A percentile compares a stretch with the other conserved stretches of the same genome.
Conservation (phyloP, 2,329 filamentous ascomycete species). For the Aspergillus phoenicis region DNA sequence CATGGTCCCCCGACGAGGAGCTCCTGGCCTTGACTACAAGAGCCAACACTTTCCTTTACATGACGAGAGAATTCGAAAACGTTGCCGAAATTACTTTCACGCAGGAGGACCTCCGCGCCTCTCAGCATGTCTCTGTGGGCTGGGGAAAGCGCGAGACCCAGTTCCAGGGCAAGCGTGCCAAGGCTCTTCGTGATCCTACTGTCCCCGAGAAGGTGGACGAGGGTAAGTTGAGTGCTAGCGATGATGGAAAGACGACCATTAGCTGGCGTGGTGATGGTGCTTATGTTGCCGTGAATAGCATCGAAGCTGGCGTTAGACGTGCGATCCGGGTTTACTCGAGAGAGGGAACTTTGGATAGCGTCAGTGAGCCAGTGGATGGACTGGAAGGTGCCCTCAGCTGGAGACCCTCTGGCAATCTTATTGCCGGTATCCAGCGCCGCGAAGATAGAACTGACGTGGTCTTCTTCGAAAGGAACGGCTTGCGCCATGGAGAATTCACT, state of each 20-base stretch:
- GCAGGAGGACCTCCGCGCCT: slow-evolving; percentile 77
- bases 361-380: slow-evolving; percentile 90
- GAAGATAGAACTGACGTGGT: slow-evolving; percentile 73
- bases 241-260: slow-evolving; percentile 71
- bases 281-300: slow-evolving; percentile 81
- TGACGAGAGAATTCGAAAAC: slow-evolving; percentile 88
- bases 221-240: slow-evolving; percentile 72
- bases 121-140: slow-evolving; percentile 91
- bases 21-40: slow-evolving; percentile 81
- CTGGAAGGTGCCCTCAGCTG: slow-evolving; percentile 87
- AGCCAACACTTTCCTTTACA: slow-evolving; percentile 78
- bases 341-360: slow-evolving; percentile 87
- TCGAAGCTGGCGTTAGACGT: slow-evolving; percentile 70
- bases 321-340: slow-evolving; percentile 88
- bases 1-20: slow-evolving; percentile 95
- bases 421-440: slow-evolving; percentile 81
- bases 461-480: slow-evolving; percentile 96
- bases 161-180: slow-evolving; percentile 88
- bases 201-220: slow-evolving; percentile 90
- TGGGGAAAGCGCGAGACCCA: slow-evolving; percentile 99
- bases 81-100: slow-evolving; percentile 74
- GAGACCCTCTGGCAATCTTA: slow-evolving; percentile 86
- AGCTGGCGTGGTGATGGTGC: slow-evolving; percentile 95
- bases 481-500: slow-evolving; percentile 93
- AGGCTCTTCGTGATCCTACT: slow-evolving; percentile 86